A percentile compares a stretch with the other conserved stretches of the same genome.
phyloP scores from a whole-genome alignment of 2,329 filamentous ascomycete species.

The Penicillium vulpinum region DNA sequence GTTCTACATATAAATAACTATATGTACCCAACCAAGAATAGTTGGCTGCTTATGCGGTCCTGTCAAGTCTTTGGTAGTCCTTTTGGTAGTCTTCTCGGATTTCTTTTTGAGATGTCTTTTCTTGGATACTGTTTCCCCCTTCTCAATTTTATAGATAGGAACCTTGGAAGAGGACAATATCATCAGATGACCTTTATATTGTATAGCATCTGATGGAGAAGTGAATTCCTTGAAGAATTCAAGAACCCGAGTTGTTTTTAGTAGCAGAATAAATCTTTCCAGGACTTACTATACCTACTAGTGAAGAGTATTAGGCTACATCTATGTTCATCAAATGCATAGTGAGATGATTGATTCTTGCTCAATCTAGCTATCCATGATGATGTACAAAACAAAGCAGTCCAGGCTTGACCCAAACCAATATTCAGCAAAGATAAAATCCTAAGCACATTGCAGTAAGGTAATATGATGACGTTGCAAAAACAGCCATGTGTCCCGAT shows the following conservation, averaged over 20 bases:
- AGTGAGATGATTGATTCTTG: not conserved
- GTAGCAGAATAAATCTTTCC: not conserved
- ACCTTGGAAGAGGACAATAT: too few species aligned
- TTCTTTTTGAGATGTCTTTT: too few species aligned
- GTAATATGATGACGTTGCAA: not conserved
- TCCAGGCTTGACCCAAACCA: not conserved
- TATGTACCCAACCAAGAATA: not conserved
- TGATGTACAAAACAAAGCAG: not conserved
- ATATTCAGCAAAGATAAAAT: conserved; percentile 3
- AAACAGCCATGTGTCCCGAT: not conserved
- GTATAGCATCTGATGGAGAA: too few species aligned
- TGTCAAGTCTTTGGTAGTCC: too few species aligned
- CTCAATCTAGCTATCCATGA: not conserved
- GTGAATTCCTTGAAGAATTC: not conserved
- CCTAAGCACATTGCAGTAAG: not conserved
- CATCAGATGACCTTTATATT: too few species aligned
- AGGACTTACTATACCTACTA: not conserved
- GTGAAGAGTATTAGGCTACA: not conserved
- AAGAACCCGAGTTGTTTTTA: not conserved
- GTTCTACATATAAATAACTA: not conserved
- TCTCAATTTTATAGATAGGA: too few species aligned
- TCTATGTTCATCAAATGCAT: not conserved
- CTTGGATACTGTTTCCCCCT: too few species aligned
- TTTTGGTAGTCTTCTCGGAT: too few species aligned
- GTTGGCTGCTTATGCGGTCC: too few species aligned